Evolutionary conservation across 2,329 filamentous ascomycete genomes (phyloP).

Genomic region (Teratosphaeria epicoccoides): DNA sequence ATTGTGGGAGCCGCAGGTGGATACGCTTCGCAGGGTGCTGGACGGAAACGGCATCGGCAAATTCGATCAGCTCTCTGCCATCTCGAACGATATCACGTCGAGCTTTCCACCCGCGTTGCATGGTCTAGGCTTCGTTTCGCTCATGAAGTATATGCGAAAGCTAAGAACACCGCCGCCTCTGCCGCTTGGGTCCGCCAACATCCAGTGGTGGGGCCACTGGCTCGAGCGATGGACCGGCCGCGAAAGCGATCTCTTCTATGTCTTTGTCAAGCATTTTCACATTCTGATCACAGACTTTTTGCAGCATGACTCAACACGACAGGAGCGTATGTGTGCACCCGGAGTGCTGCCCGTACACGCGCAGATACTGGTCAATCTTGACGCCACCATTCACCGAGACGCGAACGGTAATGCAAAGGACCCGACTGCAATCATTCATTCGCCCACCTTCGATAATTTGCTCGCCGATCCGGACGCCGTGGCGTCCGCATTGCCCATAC

Average conservation of each 20-base stretch:
- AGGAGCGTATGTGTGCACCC: constrained; percentile 56
- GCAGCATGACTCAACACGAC: constrained; percentile 37
- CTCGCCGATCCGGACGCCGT: constrained; percentile 56
- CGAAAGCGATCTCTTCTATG: constrained; percentile 82
- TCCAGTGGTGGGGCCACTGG: constrained; percentile 83
- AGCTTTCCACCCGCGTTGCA: constrained; percentile 60
- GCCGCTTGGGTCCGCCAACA: constrained; percentile 57
- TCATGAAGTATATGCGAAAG: constrained; percentile 48
- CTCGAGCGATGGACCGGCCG: constrained; percentile 73
- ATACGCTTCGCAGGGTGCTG: constrained; percentile 59
- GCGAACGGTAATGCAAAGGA: constrained; percentile 37
- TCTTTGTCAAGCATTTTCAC: constrained; percentile 83
- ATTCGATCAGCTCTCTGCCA: constrained; percentile 38
- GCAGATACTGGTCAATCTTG: constrained; percentile 67
- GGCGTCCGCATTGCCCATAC: constrained; percentile 48
- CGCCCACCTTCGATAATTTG: constrained; percentile 56
- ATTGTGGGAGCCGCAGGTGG: constrained; percentile 63
- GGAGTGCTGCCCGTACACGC: constrained; percentile 72
- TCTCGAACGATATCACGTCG: constrained; percentile 53
- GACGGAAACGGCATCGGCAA: constrained; percentile 53
- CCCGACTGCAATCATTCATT: constrained; percentile 27
- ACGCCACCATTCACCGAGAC: constrained; percentile 74
- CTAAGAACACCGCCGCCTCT: constrained; percentile 56
- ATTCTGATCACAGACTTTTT: constrained; percentile 59
- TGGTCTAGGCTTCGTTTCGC: constrained; percentile 49